Percentiles rank a stretch among this genome's conserved stretches.
Conservation (phyloP, 2,329 filamentous ascomycete species). For the Elsinoe australis region DNA sequence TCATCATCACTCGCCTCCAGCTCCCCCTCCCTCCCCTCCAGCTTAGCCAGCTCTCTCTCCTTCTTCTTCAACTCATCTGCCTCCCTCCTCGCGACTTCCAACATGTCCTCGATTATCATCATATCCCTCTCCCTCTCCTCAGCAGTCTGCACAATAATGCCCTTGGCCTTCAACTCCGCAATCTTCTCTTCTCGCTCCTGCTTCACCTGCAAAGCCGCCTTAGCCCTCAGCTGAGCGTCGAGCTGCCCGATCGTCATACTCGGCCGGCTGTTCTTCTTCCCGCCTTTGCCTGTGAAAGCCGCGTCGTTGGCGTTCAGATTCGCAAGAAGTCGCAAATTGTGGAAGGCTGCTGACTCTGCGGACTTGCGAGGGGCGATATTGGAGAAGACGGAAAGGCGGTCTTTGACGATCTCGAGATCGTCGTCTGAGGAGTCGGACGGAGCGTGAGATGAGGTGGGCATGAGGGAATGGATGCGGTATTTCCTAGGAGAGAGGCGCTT, state of each 20-base stretch:
- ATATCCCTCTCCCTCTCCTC: constrained; percentile 81
- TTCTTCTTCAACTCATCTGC: constrained; percentile 68
- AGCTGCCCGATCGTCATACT: constrained; percentile 64
- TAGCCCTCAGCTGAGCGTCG: constrained; percentile 58
- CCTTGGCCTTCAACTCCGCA: constrained; percentile 67
- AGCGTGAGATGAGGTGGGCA: not conserved
- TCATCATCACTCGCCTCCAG: constrained; percentile 47
- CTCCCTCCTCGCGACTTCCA: constrained; percentile 75
- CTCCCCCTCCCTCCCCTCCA: constrained; percentile 43
- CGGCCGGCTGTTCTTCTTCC: constrained; percentile 52
- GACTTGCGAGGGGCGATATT: constrained; percentile 30
- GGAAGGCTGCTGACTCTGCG: constrained; percentile 28
- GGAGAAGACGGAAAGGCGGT: constrained; percentile 29
- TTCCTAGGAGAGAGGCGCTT: not conserved
- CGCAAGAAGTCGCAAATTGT: constrained; percentile 30
- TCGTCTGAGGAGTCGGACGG: constrained; percentile 39
- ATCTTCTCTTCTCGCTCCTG: constrained; percentile 69
- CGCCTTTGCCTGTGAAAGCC: constrained; percentile 32
- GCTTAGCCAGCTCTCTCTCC: constrained; percentile 67
- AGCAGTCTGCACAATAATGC: constrained; percentile 70
- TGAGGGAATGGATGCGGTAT: constrained; percentile 14
- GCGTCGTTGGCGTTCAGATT: constrained; percentile 30
- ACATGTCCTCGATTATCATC: constrained; percentile 76
- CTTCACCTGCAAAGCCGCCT: constrained; percentile 72
- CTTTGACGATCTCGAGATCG: constrained; percentile 57